A percentile compares a stretch with the other conserved stretches of the same genome.
Evolutionary conservation across 352 stramenopile genomes (phyloP).

Genomic region (Globisporangium lucens): DNA sequence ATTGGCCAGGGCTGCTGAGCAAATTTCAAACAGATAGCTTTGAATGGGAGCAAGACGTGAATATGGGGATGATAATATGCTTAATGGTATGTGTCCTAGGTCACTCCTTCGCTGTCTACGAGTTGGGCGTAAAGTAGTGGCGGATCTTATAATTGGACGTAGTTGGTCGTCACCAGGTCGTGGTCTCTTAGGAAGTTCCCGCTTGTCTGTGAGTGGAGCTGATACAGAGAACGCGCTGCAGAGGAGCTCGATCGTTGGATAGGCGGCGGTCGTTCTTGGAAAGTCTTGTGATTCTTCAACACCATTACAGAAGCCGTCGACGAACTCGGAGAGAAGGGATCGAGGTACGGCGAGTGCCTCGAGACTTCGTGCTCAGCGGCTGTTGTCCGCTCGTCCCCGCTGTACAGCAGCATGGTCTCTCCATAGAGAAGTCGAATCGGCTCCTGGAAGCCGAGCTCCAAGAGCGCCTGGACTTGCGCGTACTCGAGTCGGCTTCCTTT

Average conservation of each 20-base stretch:
- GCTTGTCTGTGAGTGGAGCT: slow-evolving; percentile 1
- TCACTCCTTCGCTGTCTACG: neutral
- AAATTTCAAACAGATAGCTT: no score
- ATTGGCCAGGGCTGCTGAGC: no score
- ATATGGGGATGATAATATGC: neutral
- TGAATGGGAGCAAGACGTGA: no score
- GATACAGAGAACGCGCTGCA: slow-evolving; percentile 1
- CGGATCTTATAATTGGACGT: neutral
- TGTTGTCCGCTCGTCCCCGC: neutral
- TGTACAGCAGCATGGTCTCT: slow-evolving; percentile 5
- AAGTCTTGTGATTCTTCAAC: neutral
- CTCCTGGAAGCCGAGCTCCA: slow-evolving; percentile 5
- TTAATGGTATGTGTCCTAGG: neutral
- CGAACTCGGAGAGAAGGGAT: neutral
- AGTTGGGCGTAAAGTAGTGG: neutral
- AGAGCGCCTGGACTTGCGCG: slow-evolving; percentile 5
- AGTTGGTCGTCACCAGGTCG: slow-evolving; percentile 1
- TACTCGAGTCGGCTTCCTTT: slow-evolving; percentile 7
- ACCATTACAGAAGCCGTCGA: neutral
- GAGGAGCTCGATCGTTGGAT: neutral
- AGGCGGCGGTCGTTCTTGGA: neutral
- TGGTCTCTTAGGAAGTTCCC: neutral
- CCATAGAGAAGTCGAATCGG: slow-evolving; percentile 4
- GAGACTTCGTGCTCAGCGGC: neutral
- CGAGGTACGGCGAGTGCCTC: neutral